phyloP scores from a whole-genome alignment of 2,329 filamentous ascomycete genomes.

The Exophiala phaeomuriformis region DNA sequence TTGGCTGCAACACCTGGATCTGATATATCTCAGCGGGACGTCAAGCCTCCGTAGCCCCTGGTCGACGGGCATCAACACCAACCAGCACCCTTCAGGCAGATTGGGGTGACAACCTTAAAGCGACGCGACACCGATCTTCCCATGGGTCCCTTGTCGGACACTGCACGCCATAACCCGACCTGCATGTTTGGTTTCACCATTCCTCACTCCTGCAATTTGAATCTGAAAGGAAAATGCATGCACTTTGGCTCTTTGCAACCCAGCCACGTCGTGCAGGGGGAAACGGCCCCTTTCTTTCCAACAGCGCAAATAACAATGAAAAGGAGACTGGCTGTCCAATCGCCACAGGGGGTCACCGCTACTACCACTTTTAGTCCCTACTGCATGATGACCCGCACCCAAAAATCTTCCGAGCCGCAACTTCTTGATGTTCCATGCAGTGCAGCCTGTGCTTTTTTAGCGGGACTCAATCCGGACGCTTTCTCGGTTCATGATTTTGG shows the following conservation, averaged over 20 bases:
- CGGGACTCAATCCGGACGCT: too few relatives aligned
- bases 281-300: too few relatives aligned
- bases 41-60: background rate
- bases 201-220: constrained; percentile 13
- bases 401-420: constrained; percentile 14
- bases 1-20: constrained; percentile 4
- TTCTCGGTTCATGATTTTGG: too few relatives aligned
- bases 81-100: constrained; percentile 12
- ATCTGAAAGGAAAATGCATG: constrained; percentile 1
- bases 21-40: background rate
- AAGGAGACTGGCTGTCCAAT: constrained; percentile 1
- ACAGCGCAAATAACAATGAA: background rate
- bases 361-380: background rate
- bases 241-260: constrained; percentile 11
- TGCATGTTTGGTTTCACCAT: constrained; percentile 8
- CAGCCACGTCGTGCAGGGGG: background rate
- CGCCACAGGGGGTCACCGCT: background rate
- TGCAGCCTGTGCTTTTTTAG: too few relatives aligned
- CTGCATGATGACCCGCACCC: constrained; percentile 10
- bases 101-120: constrained; percentile 6
- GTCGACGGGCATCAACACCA: constrained; percentile 12
- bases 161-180: background rate
- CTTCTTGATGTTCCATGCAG: background rate
- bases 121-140: background rate
- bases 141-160: background rate